phyloP scores from a whole-genome alignment of 2,329 filamentous ascomycete genomes.

The Hypoxylon sp. region DNA sequence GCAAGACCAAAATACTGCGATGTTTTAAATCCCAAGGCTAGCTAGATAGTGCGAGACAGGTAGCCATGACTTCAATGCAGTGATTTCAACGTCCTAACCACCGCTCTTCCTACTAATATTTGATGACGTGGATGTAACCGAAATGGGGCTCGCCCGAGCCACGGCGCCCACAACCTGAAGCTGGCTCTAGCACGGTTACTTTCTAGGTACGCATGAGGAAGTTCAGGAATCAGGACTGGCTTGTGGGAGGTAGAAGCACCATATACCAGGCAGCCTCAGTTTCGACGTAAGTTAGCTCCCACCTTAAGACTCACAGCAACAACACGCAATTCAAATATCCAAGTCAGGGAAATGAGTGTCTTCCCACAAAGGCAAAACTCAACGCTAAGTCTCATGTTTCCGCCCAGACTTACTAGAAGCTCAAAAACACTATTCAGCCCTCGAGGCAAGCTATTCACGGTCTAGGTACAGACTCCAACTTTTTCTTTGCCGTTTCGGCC shows the following conservation, averaged over 20 bases:
- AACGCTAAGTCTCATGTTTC: slow-evolving; percentile 6
- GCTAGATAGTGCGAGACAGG: neutral
- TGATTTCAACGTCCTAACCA: neutral
- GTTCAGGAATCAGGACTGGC: neutral
- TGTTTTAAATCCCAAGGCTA: neutral
- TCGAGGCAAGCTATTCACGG: slow-evolving; percentile 13
- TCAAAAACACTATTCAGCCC: slow-evolving; percentile 14
- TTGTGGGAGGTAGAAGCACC: neutral
- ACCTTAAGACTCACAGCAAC: neutral
- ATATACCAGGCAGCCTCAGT: neutral
- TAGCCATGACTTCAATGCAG: neutral
- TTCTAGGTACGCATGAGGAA: neutral
- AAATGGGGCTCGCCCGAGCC: neutral
- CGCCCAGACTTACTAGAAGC: slow-evolving; percentile 5
- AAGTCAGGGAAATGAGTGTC: neutral
- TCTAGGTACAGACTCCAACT: slow-evolving; percentile 19
- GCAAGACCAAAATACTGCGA: neutral
- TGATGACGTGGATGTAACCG: neutral
- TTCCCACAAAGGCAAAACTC: slow-evolving; percentile 1
- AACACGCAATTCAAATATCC: neutral
- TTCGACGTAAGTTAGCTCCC: neutral
- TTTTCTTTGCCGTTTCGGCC: slow-evolving; percentile 11
- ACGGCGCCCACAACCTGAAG: neutral
- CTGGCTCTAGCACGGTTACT: neutral
- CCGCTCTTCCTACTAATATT: neutral